Evolutionary conservation across 73 alveolate genomes (phyloP).

Genomic region (Paramecium primaurelia): DNA sequence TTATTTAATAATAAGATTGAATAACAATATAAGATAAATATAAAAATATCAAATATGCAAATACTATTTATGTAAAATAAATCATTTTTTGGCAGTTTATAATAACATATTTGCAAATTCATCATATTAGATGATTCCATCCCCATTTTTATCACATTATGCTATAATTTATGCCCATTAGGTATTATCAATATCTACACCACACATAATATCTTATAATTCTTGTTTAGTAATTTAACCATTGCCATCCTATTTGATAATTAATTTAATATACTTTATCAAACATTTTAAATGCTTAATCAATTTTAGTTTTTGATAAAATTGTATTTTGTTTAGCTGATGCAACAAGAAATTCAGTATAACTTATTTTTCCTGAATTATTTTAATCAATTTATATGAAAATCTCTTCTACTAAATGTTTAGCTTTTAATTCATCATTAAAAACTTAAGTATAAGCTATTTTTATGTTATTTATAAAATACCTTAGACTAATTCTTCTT

Average conservation of each 20-base stretch:
- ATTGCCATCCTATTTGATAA: conserved; percentile 42
- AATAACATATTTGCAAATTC: conserved; percentile 39
- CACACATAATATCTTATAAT: conserved; percentile 43
- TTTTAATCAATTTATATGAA: conserved; percentile 34
- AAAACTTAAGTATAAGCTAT: background rate
- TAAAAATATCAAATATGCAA: background rate
- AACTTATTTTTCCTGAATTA: conserved; percentile 50
- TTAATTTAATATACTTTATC: background rate
- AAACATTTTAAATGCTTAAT: background rate
- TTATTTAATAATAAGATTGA: too few species aligned
- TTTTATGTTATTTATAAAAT: background rate
- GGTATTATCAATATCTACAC: conserved; percentile 30
- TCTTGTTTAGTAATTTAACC: conserved; percentile 14
- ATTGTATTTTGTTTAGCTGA: background rate
- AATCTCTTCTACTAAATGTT: background rate
- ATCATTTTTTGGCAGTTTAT: background rate
- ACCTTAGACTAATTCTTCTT: conserved; percentile 52
- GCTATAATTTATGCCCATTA: background rate
- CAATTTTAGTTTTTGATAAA: conserved; percentile 10
- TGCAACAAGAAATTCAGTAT: conserved; percentile 13
- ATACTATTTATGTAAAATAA: background rate
- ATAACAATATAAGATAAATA: background rate
- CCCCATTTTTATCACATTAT: conserved; percentile 57
- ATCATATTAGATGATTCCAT: conserved; percentile 37
- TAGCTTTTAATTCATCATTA: conserved; percentile 35